Evolutionary conservation across 2,329 filamentous ascomycete genomes (phyloP), one percentile per base, ranked within the genome.

Genomic region (Fusarium sp.): DNA sequence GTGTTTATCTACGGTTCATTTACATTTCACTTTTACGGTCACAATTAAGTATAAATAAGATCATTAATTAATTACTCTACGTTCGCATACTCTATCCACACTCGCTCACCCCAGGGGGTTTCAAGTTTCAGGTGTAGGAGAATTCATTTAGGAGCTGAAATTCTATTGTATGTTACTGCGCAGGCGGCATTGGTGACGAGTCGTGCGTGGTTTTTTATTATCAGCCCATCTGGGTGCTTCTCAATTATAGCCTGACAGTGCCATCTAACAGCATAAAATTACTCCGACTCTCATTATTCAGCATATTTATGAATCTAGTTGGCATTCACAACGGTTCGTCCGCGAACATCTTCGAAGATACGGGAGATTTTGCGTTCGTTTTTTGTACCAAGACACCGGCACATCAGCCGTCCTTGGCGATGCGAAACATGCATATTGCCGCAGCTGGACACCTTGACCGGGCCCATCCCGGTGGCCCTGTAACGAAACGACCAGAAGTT

Each of bases 221-320:
- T 37, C 31, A 21, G 12, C n/a, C 12, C 31, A 51, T 33, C 3
- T 51, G 10, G 4, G 10, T 16, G 12, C 23, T 11, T 27, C 11
- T 25, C 10, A 8, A 51, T 18, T 16, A 23, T 18, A 4, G 5
- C 4, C 16, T 35, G 16, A 7, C 18, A 33, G 0, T 18, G 11
- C 31, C 14, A 2, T 2, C 11, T 35, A 8, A 10, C 7, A 33
- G 0, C 10, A 14, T 0, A 4, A 12, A 23, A 10, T 3, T 12
- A 4, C 5, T 23, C 15, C 4, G 0, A 12, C 3, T 10, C 7
- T 5, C 0, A 12, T 18, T 12, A 1, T 18, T n/a, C 15, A 25
- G 16, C 4, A 19, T 18, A 10, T 19, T 3, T 7, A 5, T 7
- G 4, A 18, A n/a, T 12, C 10, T 1, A 18, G 27, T 2, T 4